A percentile compares a stretch with the other conserved stretches of the same genome.
Evolutionary conservation across 78 protist species (phyloP).

Genomic region (Dictyostelium capitatum): DNA sequence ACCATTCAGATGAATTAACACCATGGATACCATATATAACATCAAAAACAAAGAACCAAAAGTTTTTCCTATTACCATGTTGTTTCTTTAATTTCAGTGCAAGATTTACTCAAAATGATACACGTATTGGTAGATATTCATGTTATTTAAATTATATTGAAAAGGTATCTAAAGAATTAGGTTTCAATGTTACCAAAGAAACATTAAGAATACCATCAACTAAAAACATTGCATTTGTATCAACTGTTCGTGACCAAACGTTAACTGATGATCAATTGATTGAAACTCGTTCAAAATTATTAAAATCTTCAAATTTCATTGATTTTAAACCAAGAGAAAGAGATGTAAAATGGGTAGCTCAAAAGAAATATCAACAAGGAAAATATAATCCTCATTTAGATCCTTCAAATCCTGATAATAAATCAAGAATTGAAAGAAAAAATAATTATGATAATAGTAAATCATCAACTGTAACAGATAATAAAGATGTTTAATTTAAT

Average conservation of each 20-base stretch:
- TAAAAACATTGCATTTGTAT: conserved; percentile 65
- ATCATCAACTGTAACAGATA: too few relatives aligned
- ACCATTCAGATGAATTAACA: conserved; percentile 89
- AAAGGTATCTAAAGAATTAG: conserved; percentile 33
- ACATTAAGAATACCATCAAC: conserved; percentile 82
- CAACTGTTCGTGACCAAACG: conserved; percentile 10
- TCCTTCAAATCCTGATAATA: conserved; percentile 11
- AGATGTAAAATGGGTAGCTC: conserved; percentile 59
- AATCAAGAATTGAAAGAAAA: not conserved
- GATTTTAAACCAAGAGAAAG: conserved; percentile 54
- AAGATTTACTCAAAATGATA: conserved; percentile 26
- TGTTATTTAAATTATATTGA: conserved; percentile 80
- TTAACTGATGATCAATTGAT: not conserved
- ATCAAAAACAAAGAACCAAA: conserved; percentile 19
- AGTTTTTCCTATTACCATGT: conserved; percentile 86
- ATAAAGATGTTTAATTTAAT: too few relatives aligned
- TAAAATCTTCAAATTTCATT: conserved; percentile 38
- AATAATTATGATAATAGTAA: conserved; percentile 16
- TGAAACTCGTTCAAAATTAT: not conserved
- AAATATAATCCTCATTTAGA: conserved; percentile 66
- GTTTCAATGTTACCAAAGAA: conserved; percentile 69
- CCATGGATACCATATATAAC: conserved; percentile 90
- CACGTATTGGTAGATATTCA: conserved; percentile 32
- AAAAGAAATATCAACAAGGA: conserved; percentile 66
- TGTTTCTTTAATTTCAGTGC: conserved; percentile 81